Evolutionary conservation across 768 basidiomycete genomes (phyloP).

Genomic region (Nidularia sp.): DNA sequence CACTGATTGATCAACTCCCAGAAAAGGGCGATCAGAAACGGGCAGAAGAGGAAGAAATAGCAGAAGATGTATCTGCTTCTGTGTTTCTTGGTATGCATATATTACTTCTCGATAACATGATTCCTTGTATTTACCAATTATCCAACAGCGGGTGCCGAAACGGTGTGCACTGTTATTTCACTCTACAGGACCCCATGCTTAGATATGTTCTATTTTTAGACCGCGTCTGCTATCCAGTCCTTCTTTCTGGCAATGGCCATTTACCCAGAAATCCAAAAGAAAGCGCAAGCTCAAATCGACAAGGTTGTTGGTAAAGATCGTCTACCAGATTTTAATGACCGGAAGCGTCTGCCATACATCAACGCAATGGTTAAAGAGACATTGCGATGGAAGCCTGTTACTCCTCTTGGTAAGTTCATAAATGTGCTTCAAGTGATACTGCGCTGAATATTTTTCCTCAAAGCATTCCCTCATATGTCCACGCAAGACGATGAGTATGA

Average conservation of each 20-base stretch:
- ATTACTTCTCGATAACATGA: too few species aligned
- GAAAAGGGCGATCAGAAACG: conserved; percentile 4
- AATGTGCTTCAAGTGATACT: not conserved
- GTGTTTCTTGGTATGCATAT: conserved; percentile 13
- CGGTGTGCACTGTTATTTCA: not conserved
- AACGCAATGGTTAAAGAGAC: conserved; percentile 28
- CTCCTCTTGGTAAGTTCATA: conserved; percentile 9
- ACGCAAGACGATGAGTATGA: conserved; percentile 33
- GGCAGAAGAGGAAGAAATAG: conserved; percentile 14
- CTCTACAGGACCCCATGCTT: conserved; percentile 1
- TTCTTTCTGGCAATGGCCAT: conserved; percentile 36
- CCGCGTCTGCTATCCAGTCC: conserved; percentile 18
- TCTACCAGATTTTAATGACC: conserved; percentile 29
- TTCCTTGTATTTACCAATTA: too few species aligned
- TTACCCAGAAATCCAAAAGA: conserved; percentile 27
- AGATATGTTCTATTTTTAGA: conserved; percentile 11
- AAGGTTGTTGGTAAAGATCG: conserved; percentile 25
- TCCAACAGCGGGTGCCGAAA: not conserved
- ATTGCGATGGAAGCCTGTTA: conserved; percentile 13
- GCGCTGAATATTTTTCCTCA: not conserved
- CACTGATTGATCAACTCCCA: conserved; percentile 13
- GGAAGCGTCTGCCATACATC: conserved; percentile 28
- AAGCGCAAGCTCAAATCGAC: conserved; percentile 39
- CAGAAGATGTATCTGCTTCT: conserved; percentile 13
- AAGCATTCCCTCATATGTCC: conserved; percentile 17